Evolutionary conservation across 108 stramenopile genomes (phyloP), one percentile per base, ranked within the genome.

Genomic region (Ochromonas danica): DNA sequence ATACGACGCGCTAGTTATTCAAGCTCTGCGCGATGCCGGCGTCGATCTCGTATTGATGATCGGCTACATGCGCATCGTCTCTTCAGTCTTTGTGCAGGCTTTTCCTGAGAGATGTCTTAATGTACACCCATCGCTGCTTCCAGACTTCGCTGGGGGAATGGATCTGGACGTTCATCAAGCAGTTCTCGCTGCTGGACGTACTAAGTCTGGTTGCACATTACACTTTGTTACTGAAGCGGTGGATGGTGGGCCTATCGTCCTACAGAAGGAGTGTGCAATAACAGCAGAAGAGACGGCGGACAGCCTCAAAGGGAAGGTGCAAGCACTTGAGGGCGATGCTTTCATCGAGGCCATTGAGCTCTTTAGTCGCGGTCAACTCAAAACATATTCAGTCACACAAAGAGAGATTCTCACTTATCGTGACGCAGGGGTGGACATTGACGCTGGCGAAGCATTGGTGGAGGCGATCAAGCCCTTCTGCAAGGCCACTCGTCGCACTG

Each of bases 1-100:
- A 61, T 96, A 89, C 78, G 98, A 98, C 85, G 92, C 92, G 0
- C 93, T 95, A 80, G 94, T 95, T 71, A 95, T 94, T 0, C 86
- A 88, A 3, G 89, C 86, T n/a, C 84, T 99, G 67, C 87, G 91
- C 40, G 92, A 88, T 31, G 93, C 92, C 42, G 96, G 94, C 39
- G 95, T 90, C 0, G 95, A 97, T 65, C 90, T 95, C 61, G 91
- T 99, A 35, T 81, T 99, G 40, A 87, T 93, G 71, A 93, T 99
- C n/a, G 98, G 98, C 38, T 99, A 96, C 94, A 99, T 99, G 98
- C 88, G 95, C 57, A 99, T 99, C 84, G 77, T 99, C 33, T 95
- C 94, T 3, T 87, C 87, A 71, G 80, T 87, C 36, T 94, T 98
- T 80, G 89, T 88, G 71, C 88, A 90, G 41, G 92, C 89, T 71